Percentiles rank a stretch among this genome's conserved stretches.
These are phyloP conservation scores for Nakazawaea laoshanensis DNA, from an alignment of 805 yeast species.

Conservation along the genomic window DNA sequence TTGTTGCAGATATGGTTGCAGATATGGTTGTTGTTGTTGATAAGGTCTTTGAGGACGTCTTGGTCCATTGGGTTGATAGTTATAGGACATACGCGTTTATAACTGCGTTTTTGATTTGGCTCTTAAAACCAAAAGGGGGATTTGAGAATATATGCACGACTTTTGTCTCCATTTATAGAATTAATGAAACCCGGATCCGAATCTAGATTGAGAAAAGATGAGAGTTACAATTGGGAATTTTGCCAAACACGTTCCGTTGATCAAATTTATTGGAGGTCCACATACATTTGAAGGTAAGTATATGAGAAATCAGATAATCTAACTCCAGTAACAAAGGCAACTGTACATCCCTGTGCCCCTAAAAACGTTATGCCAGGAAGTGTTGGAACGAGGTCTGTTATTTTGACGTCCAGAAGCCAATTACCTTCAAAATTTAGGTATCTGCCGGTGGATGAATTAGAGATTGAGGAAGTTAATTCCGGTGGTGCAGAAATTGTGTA, in stretches of 20 bases:
- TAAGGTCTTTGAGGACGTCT: not conserved
- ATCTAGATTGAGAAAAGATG: constrained; percentile 16
- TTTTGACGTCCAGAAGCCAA: constrained; percentile 44
- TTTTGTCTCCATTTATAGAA: not conserved
- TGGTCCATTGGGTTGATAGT: not conserved
- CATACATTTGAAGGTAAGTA: constrained; percentile 41
- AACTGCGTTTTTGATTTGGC: not conserved
- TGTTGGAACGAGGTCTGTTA: constrained; percentile 12
- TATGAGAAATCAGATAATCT: not conserved
- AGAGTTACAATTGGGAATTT: constrained; percentile 19
- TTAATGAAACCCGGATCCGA: constrained; percentile 1
- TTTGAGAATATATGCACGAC: not conserved
- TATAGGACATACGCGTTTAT: not conserved
- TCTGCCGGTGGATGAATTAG: constrained; percentile 50
- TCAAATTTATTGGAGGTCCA: constrained; percentile 83
- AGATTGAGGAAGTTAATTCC: constrained; percentile 65
- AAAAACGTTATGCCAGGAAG: constrained; percentile 19
- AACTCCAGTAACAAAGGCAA: not conserved
- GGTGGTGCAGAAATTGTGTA: constrained; percentile 74
- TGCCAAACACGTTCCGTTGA: constrained; percentile 53
- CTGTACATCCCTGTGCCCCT: constrained; percentile 31
- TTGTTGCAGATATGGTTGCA: not conserved
- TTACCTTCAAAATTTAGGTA: constrained; percentile 74
- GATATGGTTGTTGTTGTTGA: constrained; percentile 2
- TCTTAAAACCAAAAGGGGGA: not conserved